Evolutionary conservation across 495 filamentous ascomycete genomes (phyloP).

Genomic region (Penicilliopsis zonata): DNA sequence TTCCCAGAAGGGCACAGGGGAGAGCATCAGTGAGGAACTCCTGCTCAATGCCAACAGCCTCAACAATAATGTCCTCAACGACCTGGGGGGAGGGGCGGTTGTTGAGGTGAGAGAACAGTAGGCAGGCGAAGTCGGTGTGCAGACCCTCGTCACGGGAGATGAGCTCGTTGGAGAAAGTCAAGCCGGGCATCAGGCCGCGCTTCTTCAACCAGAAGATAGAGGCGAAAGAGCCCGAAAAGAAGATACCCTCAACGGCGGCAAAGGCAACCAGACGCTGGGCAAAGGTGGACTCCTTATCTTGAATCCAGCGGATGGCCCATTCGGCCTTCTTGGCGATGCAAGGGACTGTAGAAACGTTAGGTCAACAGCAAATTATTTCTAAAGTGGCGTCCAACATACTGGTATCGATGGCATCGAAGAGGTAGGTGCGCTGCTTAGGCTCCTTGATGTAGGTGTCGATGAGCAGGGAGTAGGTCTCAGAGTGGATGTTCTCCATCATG

Average conservation of each 20-base stretch:
- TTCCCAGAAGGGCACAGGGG: conserved; percentile 82
- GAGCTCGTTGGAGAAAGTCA: conserved; percentile 98
- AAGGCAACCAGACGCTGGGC: conserved; percentile 94
- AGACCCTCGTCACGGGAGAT: conserved; percentile 99
- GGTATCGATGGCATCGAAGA: conserved; percentile 97
- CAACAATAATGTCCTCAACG: conserved; percentile 78
- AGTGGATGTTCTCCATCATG: conserved; percentile 99
- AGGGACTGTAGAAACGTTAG: conserved; percentile 49
- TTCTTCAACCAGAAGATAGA: conserved; percentile 99
- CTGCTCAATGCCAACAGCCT: conserved; percentile 90
- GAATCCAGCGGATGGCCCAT: conserved; percentile 93
- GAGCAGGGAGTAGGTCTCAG: conserved; percentile 96
- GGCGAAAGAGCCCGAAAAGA: conserved; percentile 98
- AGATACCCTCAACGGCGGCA: conserved; percentile 97
- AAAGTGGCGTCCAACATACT: conserved; percentile 39
- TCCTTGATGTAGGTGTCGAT: conserved; percentile 99
- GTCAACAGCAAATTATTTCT: conserved; percentile 3
- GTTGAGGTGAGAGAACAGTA: conserved; percentile 91
- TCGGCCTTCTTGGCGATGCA: conserved; percentile 97
- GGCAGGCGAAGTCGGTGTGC: conserved; percentile 97
- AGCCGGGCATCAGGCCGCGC: conserved; percentile 94
- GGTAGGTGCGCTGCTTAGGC: conserved; percentile 84
- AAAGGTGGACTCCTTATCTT: conserved; percentile 84
- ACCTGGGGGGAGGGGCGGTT: conserved; percentile 73
- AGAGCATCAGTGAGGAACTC: conserved; percentile 97